These are phyloP conservation scores for Plasmodium malariae DNA, from an alignment of 169 alveolate species.

Conservation along the genomic window DNA sequence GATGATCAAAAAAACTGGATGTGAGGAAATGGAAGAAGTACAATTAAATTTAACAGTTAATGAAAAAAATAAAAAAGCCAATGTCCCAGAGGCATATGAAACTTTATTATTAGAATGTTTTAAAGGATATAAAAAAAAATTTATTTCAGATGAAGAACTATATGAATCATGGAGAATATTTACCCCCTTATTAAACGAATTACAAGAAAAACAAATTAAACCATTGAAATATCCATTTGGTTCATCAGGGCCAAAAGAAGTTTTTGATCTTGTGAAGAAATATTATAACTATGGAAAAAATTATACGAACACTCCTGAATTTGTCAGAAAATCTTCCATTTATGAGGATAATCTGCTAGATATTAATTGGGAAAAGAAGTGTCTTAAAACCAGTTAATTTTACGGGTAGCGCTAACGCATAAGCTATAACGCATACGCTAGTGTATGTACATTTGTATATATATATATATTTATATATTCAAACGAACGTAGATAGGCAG, in stretches of 20 bases:
- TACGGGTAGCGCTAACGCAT: too few relatives aligned
- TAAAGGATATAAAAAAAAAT: conserved; percentile 79
- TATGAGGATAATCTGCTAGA: conserved; percentile 63
- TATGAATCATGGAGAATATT: conserved; percentile 86
- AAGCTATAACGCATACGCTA: too few relatives aligned
- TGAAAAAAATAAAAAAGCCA: conserved; percentile 68
- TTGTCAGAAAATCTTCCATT: conserved; percentile 57
- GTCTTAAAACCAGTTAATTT: too few relatives aligned
- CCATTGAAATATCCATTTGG: conserved; percentile 84
- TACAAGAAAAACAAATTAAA: conserved; percentile 74
- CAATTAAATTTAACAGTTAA: conserved; percentile 80
- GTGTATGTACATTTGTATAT: too few relatives aligned
- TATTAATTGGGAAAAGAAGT: conserved; percentile 18
- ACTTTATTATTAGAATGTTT: conserved; percentile 78
- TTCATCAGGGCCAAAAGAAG: conserved; percentile 82
- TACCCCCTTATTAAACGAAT: conserved; percentile 82
- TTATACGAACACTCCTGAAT: conserved; percentile 70
- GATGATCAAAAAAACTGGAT: conserved; percentile 81
- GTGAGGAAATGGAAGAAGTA: conserved; percentile 80
- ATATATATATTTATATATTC: too few relatives aligned
- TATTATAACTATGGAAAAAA: conserved; percentile 74
- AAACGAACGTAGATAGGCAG: too few relatives aligned
- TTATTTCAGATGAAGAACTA: conserved; percentile 82
- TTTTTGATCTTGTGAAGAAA: conserved; percentile 76
- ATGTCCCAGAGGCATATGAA: conserved; percentile 85